phyloP scores from a whole-genome alignment of 2,329 filamentous ascomycete genomes.

The Xylogone sp. region DNA sequence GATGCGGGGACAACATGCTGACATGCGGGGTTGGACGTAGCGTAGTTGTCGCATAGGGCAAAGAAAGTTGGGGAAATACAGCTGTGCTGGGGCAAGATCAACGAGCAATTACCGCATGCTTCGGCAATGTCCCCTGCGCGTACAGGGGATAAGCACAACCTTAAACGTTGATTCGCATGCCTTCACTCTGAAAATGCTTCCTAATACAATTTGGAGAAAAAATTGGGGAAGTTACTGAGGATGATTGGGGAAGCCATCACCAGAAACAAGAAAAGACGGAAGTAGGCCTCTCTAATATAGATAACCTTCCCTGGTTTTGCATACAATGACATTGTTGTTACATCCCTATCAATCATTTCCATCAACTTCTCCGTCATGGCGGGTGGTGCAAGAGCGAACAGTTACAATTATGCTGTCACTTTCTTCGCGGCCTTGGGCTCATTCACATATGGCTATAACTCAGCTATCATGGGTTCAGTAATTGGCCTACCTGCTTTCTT shows the following conservation, averaged over 20 bases:
- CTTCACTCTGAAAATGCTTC: background rate
- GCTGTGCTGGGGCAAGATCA: background rate
- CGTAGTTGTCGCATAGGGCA: background rate
- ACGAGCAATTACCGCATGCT: background rate
- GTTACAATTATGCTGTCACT: constrained; percentile 6
- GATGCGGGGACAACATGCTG: background rate
- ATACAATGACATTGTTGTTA: background rate
- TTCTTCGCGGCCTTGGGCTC: constrained; percentile 8
- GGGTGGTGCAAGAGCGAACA: constrained; percentile 2
- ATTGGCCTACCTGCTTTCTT: constrained; percentile 6
- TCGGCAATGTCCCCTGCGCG: background rate
- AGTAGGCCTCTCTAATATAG: background rate
- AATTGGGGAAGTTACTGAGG: background rate
- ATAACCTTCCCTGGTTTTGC: background rate
- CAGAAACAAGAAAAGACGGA: background rate
- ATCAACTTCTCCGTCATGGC: background rate
- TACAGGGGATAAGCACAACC: background rate
- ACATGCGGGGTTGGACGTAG: background rate
- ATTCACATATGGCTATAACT: constrained; percentile 10
- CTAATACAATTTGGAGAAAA: background rate
- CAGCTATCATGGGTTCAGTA: constrained; percentile 5
- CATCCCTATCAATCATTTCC: background rate
- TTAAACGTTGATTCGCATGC: background rate
- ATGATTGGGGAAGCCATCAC: background rate
- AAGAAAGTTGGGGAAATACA: background rate